These are phyloP conservation scores for Irpex sp. DNA, from an alignment of 1,284 basidiomycete species.

Conservation along the genomic window DNA sequence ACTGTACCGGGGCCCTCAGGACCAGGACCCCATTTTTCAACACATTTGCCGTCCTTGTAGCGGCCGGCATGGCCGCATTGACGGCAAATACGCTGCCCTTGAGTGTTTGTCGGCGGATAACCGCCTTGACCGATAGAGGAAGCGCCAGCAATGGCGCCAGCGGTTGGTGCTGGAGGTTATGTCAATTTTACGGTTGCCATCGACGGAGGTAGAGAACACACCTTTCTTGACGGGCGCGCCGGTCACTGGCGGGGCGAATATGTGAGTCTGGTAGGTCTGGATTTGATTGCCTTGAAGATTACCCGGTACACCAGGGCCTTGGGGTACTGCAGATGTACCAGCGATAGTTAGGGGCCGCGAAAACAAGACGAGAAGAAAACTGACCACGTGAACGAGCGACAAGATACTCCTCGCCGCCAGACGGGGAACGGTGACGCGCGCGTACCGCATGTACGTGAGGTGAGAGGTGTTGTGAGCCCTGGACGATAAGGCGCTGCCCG, in stretches of 20 bases:
- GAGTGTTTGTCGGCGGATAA: constrained; percentile 55
- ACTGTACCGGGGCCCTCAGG: constrained; percentile 80
- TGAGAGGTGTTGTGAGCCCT: constrained; percentile 22
- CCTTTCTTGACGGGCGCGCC: constrained; percentile 63
- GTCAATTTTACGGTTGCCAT: neutral
- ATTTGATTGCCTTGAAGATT: constrained; percentile 36
- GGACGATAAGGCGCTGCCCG: constrained; percentile 12
- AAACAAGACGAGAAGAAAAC: neutral
- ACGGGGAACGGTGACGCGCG: constrained; percentile 23
- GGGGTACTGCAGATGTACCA: constrained; percentile 11
- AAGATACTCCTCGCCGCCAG: constrained; percentile 21
- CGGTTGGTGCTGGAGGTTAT: constrained; percentile 20
- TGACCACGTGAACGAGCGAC: constrained; percentile 21
- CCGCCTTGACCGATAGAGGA: constrained; percentile 28
- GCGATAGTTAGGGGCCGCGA: neutral
- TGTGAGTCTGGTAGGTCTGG: constrained; percentile 57
- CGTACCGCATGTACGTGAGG: constrained; percentile 12
- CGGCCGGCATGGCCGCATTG: constrained; percentile 66
- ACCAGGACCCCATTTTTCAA: constrained; percentile 85
- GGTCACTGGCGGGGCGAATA: constrained; percentile 65
- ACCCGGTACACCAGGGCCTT: constrained; percentile 22
- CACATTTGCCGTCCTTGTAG: constrained; percentile 82
- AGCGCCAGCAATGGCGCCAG: constrained; percentile 25
- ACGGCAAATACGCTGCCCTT: constrained; percentile 70
- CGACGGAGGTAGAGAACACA: constrained; percentile 13